These are phyloP conservation scores for Mediolabrus comicus DNA, from an alignment of 108 stramenopile genomes.

Conservation along the genomic window DNA sequence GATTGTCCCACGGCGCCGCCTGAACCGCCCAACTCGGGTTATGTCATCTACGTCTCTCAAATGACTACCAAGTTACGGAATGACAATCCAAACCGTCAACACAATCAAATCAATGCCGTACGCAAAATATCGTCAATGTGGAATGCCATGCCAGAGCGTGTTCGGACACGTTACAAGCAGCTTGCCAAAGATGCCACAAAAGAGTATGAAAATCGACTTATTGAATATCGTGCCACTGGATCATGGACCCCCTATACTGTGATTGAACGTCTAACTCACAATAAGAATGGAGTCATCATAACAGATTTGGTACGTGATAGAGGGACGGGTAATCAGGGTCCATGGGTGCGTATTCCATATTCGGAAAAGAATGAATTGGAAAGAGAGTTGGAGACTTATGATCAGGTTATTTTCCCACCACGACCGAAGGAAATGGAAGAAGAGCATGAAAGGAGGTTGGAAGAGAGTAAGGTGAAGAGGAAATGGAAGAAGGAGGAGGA, in stretches of 20 bases:
- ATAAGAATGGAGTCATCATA: not conserved
- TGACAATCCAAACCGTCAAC: constrained; percentile 73
- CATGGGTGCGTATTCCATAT: constrained; percentile 60
- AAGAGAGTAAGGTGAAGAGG: constrained; percentile 34
- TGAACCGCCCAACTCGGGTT: constrained; percentile 73
- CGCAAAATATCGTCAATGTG: constrained; percentile 72
- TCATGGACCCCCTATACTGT: constrained; percentile 39
- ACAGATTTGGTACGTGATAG: not conserved
- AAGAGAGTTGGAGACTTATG: constrained; percentile 68
- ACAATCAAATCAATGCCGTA: constrained; percentile 70
- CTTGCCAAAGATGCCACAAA: constrained; percentile 62
- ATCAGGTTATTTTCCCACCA: constrained; percentile 61
- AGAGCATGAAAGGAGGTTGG: constrained; percentile 50
- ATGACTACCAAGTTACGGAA: constrained; percentile 86
- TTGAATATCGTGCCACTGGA: constrained; percentile 83
- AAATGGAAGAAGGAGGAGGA: constrained; percentile 26
- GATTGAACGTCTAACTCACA: constrained; percentile 34
- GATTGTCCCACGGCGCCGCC: constrained; percentile 67
- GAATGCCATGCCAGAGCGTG: constrained; percentile 56
- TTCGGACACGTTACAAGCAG: constrained; percentile 62
- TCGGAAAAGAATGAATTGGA: constrained; percentile 69
- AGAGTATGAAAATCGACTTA: constrained; percentile 57
- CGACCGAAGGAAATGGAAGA: constrained; percentile 63
- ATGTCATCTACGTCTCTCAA: constrained; percentile 62
- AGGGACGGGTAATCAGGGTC: constrained; percentile 42